Base-by-base conservation (phyloP, 2,329 filamentous ascomycete species). In the Epichloe typhina region DNA sequence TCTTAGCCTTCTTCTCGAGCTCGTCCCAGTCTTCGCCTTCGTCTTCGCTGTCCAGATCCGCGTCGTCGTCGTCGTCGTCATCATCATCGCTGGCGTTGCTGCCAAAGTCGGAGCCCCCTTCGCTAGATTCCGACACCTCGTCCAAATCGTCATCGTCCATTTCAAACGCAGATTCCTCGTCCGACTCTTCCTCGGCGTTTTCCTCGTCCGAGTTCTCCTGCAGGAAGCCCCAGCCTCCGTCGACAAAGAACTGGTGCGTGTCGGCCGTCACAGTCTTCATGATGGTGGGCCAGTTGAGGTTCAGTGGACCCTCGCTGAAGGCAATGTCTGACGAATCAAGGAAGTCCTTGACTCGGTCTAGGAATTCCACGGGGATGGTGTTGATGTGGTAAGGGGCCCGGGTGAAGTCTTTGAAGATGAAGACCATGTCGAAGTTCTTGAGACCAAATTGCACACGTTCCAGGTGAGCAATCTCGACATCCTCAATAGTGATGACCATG, bases 241-340 rank as follows among this genome's bases (percentile, higher is more conserved):
- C 91, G 4, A 77, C 80, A 68, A 96, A 98, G 80, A 98, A 98
- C 59, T 85, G 81, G 64, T 98, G 91, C 2, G 93, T 88, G 64
- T 98, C 90, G 37, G 86, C 83, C 19, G 86, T 91, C 26, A 98
- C 90, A 0, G 93, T 98, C 77, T 98, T 98, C 89, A 98, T 98
- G 64, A 98, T 98, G 15, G 90, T 95, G 11, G 87, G 86, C 93
- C 93, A 98, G 75, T 97, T 97, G 52, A 98, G 77, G 72, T 98
- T 98, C 58, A 98, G 81, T 1, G 91, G 93, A 52, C 93, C 93
- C 68, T 98, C 94, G 12, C 82, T 86, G 72, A 84, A 97, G 17
- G 93, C 84, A 62, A 98, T 95, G 63, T 98, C 91, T 46, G 93
- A 90, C 1, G 85, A 90, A 68, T 98, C 91, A 9, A 98, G 79